Evolutionary conservation across 2,329 filamentous ascomycete species (phyloP).

Genomic region (Aspergillaceae sp.): DNA sequence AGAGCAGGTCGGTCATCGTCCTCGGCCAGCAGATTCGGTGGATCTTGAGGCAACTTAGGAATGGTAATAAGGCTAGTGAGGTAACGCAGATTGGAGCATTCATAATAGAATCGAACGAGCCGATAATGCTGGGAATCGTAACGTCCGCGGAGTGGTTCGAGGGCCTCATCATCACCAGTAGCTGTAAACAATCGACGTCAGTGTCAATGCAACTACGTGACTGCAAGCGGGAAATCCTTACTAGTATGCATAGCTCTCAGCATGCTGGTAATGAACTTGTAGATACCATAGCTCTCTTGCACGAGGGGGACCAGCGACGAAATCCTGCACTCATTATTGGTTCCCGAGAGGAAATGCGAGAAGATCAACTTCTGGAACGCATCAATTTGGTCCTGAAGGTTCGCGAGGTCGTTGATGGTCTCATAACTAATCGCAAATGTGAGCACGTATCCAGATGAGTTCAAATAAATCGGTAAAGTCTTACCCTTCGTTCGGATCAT

Average conservation of each 20-base stretch:
- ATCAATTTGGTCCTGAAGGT: constrained; percentile 94
- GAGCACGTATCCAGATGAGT: neutral
- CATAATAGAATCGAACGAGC: constrained; percentile 96
- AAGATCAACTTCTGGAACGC: constrained; percentile 98
- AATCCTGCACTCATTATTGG: constrained; percentile 94
- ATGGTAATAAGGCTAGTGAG: constrained; percentile 93
- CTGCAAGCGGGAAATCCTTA: constrained; percentile 39
- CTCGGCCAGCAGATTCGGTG: constrained; percentile 78
- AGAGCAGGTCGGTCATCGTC: constrained; percentile 77
- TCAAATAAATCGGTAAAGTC: neutral
- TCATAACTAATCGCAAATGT: constrained; percentile 52
- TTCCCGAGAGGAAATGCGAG: constrained; percentile 83
- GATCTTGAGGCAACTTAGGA: constrained; percentile 88
- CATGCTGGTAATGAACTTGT: constrained; percentile 99
- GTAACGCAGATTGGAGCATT: constrained; percentile 95
- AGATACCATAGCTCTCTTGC: constrained; percentile 97
- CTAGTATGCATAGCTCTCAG: constrained; percentile 93
- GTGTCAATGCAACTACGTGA: neutral
- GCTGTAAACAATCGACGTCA: constrained; percentile 40
- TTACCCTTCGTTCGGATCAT: constrained; percentile 94
- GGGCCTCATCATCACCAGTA: constrained; percentile 85
- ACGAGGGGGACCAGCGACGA: constrained; percentile 87
- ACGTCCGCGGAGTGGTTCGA: constrained; percentile 75
- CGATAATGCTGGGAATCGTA: constrained; percentile 97
- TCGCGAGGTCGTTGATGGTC: constrained; percentile 94